A percentile compares a stretch with the other conserved stretches of the same genome.
Evolutionary conservation across 2,329 filamentous ascomycete species (phyloP).

Genomic region (Amauroascus verrucosus): DNA sequence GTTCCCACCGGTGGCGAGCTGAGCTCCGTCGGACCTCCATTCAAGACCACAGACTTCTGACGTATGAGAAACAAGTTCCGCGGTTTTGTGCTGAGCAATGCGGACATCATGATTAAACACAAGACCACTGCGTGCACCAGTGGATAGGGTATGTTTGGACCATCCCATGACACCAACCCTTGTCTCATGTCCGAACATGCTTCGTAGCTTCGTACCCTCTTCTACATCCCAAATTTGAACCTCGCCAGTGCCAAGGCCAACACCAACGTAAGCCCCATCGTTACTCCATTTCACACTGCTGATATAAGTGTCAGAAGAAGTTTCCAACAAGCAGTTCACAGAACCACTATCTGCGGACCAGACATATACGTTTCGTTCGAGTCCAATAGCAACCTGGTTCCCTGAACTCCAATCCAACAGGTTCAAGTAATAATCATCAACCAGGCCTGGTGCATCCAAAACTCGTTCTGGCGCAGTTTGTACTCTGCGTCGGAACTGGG

Average conservation of each 20-base stretch:
- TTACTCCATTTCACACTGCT: slow-evolving; percentile 98
- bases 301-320: slow-evolving; percentile 81
- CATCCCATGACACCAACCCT: slow-evolving; percentile 97
- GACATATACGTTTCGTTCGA: slow-evolving; percentile 94
- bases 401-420: slow-evolving; percentile 95
- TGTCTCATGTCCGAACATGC: slow-evolving; percentile 95
- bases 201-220: slow-evolving; percentile 87
- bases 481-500: slow-evolving; percentile 83
- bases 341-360: slow-evolving; percentile 94
- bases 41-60: slow-evolving; percentile 97
- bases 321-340: slow-evolving; percentile 82
- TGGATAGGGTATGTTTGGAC: slow-evolving; percentile 97
- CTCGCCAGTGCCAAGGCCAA: slow-evolving; percentile 88
- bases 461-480: slow-evolving; percentile 93
- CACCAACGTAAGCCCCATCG: slow-evolving; percentile 90
- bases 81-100: slow-evolving; percentile 94
- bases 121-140: slow-evolving; percentile 83
- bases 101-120: slow-evolving; percentile 99
- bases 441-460: slow-evolving; percentile 85
- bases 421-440: slow-evolving; percentile 99
- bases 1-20: slow-evolving; percentile 94
- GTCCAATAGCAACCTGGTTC: slow-evolving; percentile 95
- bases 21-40: slow-evolving; percentile 91
- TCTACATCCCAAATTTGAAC: slow-evolving; percentile 99
- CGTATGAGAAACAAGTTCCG: slow-evolving; percentile 92